Conservation (phyloP, 805 yeast genomes). For the Candida pseudoglaebosa region DNA sequence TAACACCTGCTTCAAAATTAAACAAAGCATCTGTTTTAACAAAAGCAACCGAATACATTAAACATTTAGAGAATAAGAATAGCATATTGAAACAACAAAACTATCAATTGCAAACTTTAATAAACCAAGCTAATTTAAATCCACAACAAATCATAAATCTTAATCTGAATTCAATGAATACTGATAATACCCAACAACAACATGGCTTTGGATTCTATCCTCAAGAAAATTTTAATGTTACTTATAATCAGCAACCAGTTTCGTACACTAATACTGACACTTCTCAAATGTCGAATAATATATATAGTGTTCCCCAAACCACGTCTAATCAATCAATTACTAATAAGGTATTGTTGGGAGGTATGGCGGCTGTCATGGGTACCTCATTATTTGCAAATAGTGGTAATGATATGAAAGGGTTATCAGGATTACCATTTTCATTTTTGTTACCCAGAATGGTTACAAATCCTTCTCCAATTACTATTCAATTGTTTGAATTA, state of each 20-base stretch:
- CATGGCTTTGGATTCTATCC: conserved; percentile 20
- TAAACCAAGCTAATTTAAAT: conserved; percentile 28
- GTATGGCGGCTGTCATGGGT: conserved; percentile 62
- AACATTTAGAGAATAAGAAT: conserved; percentile 65
- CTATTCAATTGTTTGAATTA: conserved; percentile 19
- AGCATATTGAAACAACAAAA: conserved; percentile 47
- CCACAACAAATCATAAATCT: conserved; percentile 7
- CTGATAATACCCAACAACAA: conserved; percentile 10
- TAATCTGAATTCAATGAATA: conserved; percentile 4
- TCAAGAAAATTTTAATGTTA: conserved; percentile 6
- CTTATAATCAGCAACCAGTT: conserved; percentile 6
- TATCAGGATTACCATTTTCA: conserved; percentile 43
- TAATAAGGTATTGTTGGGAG: conserved; percentile 55
- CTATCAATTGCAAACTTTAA: conserved; percentile 32
- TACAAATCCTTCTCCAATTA: conserved; percentile 19
- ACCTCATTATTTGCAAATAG: conserved; percentile 53
- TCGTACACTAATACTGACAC: not conserved
- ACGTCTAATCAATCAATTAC: conserved; percentile 8
- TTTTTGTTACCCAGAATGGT: conserved; percentile 17
- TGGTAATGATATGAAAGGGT: conserved; percentile 39
- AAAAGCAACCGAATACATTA: conserved; percentile 75
- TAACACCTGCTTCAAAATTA: conserved; percentile 70
- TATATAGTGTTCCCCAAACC: conserved; percentile 7
- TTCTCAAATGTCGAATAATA: not conserved
- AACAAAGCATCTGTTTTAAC: conserved; percentile 74